Conservation (phyloP, 2,329 filamentous ascomycete genomes). For the Aspergillus awamori region DNA sequence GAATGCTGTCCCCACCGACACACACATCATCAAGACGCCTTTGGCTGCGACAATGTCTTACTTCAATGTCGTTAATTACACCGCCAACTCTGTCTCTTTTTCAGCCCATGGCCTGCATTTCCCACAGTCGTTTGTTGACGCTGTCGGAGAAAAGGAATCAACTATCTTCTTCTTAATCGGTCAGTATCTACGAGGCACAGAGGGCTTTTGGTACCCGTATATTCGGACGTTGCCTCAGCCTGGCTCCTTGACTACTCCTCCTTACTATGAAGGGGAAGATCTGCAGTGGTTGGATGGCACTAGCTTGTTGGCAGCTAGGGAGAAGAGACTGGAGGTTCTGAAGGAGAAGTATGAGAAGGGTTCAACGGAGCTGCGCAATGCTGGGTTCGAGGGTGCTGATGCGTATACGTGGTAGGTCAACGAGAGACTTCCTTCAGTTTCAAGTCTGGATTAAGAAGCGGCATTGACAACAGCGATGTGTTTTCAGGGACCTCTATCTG, state of each 20-base stretch:
- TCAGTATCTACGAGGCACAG: constrained; percentile 61
- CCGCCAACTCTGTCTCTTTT: constrained; percentile 22
- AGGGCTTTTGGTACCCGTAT: constrained; percentile 71
- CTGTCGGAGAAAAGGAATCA: constrained; percentile 60
- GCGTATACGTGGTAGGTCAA: constrained; percentile 44
- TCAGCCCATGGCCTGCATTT: constrained; percentile 46
- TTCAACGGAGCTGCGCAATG: constrained; percentile 33
- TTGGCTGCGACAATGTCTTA: constrained; percentile 41
- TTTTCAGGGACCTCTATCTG: constrained; percentile 46
- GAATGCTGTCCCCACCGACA: constrained; percentile 30
- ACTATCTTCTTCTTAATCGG: constrained; percentile 70
- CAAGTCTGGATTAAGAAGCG: not conserved
- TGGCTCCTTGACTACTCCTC: constrained; percentile 61
- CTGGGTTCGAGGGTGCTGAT: constrained; percentile 34
- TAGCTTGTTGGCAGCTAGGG: constrained; percentile 37
- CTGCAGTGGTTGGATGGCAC: constrained; percentile 51
- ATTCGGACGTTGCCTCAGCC: constrained; percentile 67
- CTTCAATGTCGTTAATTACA: constrained; percentile 38
- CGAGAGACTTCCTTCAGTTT: not conserved
- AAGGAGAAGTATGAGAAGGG: constrained; percentile 42
- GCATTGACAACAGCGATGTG: not conserved
- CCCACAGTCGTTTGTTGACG: constrained; percentile 53
- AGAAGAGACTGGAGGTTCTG: constrained; percentile 40
- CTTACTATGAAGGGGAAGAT: constrained; percentile 67
- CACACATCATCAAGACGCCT: constrained; percentile 41